Percentiles rank a stretch among this genome's conserved stretches.
Evolutionary conservation across 169 alveolate genomes (phyloP).

Genomic region (Plasmodium reichenowi): DNA sequence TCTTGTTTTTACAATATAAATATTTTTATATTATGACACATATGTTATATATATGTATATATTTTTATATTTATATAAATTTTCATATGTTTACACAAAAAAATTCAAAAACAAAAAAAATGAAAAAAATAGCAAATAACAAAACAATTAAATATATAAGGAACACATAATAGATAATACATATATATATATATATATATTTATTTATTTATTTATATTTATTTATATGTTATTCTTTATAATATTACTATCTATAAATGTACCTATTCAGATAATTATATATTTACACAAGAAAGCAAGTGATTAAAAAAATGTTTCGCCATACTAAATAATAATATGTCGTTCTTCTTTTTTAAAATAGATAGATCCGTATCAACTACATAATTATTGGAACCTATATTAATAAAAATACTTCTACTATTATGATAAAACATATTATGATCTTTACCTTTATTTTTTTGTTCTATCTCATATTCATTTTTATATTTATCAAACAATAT

Average conservation of each 20-base stretch:
- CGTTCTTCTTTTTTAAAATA: conserved; percentile 4
- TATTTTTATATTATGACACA: no score
- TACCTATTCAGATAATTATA: neutral
- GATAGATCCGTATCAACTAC: conserved; percentile 12
- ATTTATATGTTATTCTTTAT: neutral
- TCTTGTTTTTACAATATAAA: no score
- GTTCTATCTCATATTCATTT: conserved; percentile 16
- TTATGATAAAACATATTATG: neutral
- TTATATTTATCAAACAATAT: conserved; percentile 3
- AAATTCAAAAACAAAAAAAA: no score
- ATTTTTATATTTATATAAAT: no score
- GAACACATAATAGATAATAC: neutral
- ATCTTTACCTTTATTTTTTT: conserved; percentile 1
- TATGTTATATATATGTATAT: no score
- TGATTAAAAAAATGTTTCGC: conserved; percentile 38
- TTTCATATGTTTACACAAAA: no score
- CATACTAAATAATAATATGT: conserved; percentile 23
- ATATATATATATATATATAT: neutral
- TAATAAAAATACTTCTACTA: conserved; percentile 29
- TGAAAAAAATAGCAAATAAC: no score
- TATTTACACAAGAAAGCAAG: conserved; percentile 46
- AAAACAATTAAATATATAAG: no score
- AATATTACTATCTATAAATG: neutral
- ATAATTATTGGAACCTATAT: conserved; percentile 38
- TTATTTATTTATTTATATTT: neutral